Conservation (phyloP, 768 basidiomycete species). For the Chlorophyllum brunneum region DNA sequence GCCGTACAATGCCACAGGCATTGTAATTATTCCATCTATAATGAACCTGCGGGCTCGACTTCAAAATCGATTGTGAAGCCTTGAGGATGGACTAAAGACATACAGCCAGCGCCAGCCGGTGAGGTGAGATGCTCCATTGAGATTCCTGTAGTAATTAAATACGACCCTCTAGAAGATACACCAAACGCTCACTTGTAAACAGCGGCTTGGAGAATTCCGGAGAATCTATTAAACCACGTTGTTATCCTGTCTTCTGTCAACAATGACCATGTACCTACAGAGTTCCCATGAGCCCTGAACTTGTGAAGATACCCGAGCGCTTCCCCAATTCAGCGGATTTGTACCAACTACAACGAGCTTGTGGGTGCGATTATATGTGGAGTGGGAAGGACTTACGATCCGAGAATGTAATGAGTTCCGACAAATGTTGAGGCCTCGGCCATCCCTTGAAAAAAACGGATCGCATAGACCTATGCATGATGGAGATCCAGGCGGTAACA, state of each 20-base stretch:
- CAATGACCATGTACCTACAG: slow-evolving; percentile 36
- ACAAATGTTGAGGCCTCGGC: slow-evolving; percentile 76
- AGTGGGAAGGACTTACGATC: slow-evolving; percentile 46
- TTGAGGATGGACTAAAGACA: slow-evolving; percentile 17
- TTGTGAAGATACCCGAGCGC: slow-evolving; percentile 69
- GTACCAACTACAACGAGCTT: slow-evolving; percentile 50
- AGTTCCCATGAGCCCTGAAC: slow-evolving; percentile 57
- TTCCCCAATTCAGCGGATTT: slow-evolving; percentile 67
- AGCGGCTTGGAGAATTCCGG: slow-evolving; percentile 59
- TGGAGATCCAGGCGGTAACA: neutral
- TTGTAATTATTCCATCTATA: slow-evolving; percentile 66
- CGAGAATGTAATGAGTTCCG: slow-evolving; percentile 69
- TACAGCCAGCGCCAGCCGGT: slow-evolving; percentile 71
- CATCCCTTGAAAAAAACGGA: slow-evolving; percentile 71
- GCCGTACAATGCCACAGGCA: slow-evolving; percentile 69
- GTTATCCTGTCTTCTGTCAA: too few species aligned
- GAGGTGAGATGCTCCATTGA: slow-evolving; percentile 47
- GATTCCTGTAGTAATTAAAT: slow-evolving; percentile 31
- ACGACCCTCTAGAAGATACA: neutral
- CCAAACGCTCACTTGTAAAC: slow-evolving; percentile 47
- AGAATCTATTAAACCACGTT: slow-evolving; percentile 47
- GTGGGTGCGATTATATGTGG: neutral
- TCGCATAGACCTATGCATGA: slow-evolving; percentile 50
- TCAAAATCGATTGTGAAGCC: neutral
- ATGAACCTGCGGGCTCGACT: slow-evolving; percentile 45